Conservation (phyloP, 208 protist species). For the Acanthamoeba royreba region DNA sequence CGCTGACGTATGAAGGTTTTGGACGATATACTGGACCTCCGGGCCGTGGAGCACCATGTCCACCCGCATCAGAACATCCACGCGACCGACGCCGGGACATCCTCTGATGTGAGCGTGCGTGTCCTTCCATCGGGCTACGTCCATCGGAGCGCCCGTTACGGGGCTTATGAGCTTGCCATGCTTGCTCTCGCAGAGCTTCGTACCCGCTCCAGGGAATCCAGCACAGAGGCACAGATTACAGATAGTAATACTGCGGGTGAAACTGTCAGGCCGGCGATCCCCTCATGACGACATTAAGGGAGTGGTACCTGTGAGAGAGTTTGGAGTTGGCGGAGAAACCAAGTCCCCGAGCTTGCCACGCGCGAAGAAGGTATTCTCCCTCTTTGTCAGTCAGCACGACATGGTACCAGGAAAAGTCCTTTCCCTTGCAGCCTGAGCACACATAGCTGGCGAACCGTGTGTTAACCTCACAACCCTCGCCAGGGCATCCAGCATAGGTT, state of each 20-base stretch:
- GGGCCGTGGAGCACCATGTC: not conserved
- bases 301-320: not conserved
- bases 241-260: not conserved
- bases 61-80: not conserved
- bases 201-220: not conserved
- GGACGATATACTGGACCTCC: not conserved
- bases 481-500: not conserved
- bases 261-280: not conserved
- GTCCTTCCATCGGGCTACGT: not conserved
- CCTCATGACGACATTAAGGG: not conserved
- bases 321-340: not conserved
- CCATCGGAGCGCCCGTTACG: not conserved
- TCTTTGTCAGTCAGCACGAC: not conserved
- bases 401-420: not conserved
- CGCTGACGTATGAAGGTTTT: not conserved
- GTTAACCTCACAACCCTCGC: not conserved
- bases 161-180: not conserved
- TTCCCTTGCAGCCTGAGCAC: not conserved
- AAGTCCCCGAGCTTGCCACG: not conserved
- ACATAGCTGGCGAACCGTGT: not conserved
- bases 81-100: not conserved
- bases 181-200: not conserved
- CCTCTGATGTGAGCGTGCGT: not conserved
- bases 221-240: not conserved
- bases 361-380: not conserved